Percentiles rank a stretch among this genome's conserved stretches.
phyloP scores from a whole-genome alignment of 2,329 filamentous ascomycete genomes.

The Colletotrichum chlorophyti region DNA sequence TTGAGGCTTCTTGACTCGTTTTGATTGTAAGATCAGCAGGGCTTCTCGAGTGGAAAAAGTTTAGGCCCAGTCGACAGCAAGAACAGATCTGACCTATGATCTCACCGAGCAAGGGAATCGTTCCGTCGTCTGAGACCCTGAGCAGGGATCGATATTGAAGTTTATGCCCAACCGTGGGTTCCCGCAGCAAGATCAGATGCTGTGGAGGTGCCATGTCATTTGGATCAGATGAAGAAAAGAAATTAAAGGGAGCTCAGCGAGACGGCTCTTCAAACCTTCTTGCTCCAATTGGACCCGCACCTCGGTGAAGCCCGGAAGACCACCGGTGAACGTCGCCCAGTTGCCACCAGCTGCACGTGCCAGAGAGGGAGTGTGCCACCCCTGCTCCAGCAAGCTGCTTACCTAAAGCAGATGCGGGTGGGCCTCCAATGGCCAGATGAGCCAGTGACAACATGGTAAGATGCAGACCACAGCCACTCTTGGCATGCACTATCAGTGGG shows the following conservation, averaged over 20 bases:
- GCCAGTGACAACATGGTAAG: neutral
- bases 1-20: neutral
- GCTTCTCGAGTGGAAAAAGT: neutral
- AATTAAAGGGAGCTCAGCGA: neutral
- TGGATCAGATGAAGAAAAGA: neutral
- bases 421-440: neutral
- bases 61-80: neutral
- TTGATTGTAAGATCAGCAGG: no score
- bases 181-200: neutral
- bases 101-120: no score
- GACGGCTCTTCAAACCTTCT: no score
- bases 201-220: neutral
- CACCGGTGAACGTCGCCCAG: neutral
- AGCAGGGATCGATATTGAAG: neutral
- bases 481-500: slow-evolving; percentile 19
- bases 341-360: slow-evolving; percentile 2
- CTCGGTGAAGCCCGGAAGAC: neutral
- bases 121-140: no score
- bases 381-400: neutral
- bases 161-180: neutral
- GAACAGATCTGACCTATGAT: no score
- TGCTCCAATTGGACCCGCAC: neutral
- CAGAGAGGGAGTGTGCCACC: neutral
- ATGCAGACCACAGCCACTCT: slow-evolving; percentile 18
- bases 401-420: neutral